These are phyloP conservation scores for Castanospermum australe DNA, from an alignment of 306 rosid species.

Conservation along the genomic window DNA sequence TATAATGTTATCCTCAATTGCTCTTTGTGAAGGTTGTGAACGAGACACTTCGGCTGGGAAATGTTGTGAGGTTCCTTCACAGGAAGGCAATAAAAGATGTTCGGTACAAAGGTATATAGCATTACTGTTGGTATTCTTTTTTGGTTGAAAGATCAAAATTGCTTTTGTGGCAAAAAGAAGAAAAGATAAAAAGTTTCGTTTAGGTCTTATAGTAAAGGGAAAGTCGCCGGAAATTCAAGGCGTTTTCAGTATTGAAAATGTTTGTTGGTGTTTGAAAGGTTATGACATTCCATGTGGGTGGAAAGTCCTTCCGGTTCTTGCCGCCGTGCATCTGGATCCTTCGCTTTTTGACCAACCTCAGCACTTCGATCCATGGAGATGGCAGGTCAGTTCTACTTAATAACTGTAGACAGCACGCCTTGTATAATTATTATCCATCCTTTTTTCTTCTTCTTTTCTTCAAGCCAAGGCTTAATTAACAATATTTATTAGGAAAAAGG, in stretches of 20 bases:
- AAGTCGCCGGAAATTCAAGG: conserved; percentile 1
- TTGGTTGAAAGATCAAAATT: not conserved
- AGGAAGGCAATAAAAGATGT: conserved; percentile 90
- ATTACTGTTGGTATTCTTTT: not conserved
- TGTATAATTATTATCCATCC: conserved; percentile 29
- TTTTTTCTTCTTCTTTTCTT: conserved; percentile 8
- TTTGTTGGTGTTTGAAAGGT: conserved; percentile 53
- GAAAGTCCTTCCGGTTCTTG: conserved; percentile 99
- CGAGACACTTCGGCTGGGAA: conserved; percentile 92
- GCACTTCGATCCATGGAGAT: conserved; percentile 97
- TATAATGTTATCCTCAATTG: not conserved
- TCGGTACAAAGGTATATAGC: conserved; percentile 67
- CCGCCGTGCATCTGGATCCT: conserved; percentile 97
- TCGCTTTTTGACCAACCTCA: conserved; percentile 91
- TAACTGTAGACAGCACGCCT: conserved; percentile 36
- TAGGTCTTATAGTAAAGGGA: not conserved
- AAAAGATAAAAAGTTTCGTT: not conserved
- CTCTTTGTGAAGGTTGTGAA: conserved; percentile 67
- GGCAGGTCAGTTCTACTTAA: conserved; percentile 75
- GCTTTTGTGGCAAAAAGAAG: not conserved
- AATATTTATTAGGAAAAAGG: not conserved
- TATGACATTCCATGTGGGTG: conserved; percentile 99
- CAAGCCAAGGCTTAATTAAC: conserved; percentile 19
- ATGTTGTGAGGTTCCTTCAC: conserved; percentile 96
- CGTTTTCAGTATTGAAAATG: not conserved